Evolutionary conservation across 129 eudicot genomes (phyloP), one percentile per base, ranked within the genome.

Genomic region (Saposhnikovia divaricata): DNA sequence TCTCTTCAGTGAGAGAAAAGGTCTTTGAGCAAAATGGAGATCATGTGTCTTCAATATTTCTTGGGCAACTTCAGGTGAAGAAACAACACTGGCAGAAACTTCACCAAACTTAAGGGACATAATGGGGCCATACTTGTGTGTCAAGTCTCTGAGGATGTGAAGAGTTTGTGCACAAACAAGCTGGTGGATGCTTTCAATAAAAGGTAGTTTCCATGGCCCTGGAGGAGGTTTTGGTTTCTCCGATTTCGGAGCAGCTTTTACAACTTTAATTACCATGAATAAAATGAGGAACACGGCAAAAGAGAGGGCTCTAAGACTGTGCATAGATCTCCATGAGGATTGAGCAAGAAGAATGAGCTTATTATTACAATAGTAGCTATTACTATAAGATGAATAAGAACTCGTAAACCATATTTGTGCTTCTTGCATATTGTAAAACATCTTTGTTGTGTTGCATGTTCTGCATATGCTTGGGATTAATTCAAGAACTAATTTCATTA

Each of bases 131-230:
- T 79, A 79, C 51, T 34, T 69, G 25, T 79, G 48, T 47, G 82
- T 40, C 76, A 79, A 46, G 34, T 79, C 82, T 25, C 82, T 68
- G 5, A 79, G 69, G 63, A 72, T 50, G 10, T 72, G 82, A 39
- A 69, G 82, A 10, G 82, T 28, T 5, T 77, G 46, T 65, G 68
- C 74, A 70, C 80, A 78, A 63, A 80, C 40, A 73, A 85, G 82
- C 55, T 81, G 81, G 77, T 85, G 85, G 9, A 85, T 81, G 80
- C 81, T 85, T 73, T 85, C 85, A 38, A 85, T 81, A 13, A 85
- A 50, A 9, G 87, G 87, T 38, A 85, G 63, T 43, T 85, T 80
- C 73, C 82, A 63, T 12, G 87, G 87, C 31, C 87, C 85, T 6
- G 85, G 87, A 40, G 87, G 85, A 39, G 81, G 77, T 77, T 81